Conservation (phyloP, 768 basidiomycete species). For the Pleurotus djamor region DNA sequence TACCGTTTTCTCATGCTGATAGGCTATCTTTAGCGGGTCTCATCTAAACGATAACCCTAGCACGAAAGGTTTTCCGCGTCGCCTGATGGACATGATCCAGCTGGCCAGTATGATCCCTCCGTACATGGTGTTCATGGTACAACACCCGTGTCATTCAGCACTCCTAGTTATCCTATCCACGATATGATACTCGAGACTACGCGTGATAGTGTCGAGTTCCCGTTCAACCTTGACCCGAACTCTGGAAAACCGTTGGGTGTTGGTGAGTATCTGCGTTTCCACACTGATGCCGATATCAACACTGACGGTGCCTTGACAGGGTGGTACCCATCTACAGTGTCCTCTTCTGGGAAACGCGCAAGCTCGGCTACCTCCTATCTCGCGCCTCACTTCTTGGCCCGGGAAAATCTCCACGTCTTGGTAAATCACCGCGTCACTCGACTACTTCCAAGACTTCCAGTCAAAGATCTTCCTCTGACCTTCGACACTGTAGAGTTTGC, state of each 20-base stretch:
- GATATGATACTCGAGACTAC: too few species aligned
- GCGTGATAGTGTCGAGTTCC: too few species aligned
- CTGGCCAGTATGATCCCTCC: conserved; percentile 20
- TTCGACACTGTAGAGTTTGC: conserved; percentile 18
- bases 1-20: conserved; percentile 11
- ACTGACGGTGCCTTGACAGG: conserved; percentile 13
- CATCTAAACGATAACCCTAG: conserved; percentile 3
- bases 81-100: conserved; percentile 18
- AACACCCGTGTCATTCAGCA: conserved; percentile 11
- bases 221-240: too few species aligned
- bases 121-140: conserved; percentile 22
- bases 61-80: conserved; percentile 15
- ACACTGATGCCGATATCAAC: conserved; percentile 4
- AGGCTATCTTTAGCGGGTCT: neutral
- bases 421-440: conserved; percentile 16
- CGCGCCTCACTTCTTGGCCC: conserved; percentile 16
- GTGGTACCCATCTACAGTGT: conserved; percentile 24
- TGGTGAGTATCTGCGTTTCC: neutral
- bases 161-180: too few species aligned
- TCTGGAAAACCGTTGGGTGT: neutral
- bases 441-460: neutral
- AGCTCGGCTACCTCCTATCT: conserved; percentile 29
- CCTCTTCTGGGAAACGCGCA: conserved; percentile 19
- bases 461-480: neutral
- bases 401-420: conserved; percentile 29